Conservation (phyloP, 2,329 filamentous ascomycete species). For the Neofusicoccum laricinum region DNA sequence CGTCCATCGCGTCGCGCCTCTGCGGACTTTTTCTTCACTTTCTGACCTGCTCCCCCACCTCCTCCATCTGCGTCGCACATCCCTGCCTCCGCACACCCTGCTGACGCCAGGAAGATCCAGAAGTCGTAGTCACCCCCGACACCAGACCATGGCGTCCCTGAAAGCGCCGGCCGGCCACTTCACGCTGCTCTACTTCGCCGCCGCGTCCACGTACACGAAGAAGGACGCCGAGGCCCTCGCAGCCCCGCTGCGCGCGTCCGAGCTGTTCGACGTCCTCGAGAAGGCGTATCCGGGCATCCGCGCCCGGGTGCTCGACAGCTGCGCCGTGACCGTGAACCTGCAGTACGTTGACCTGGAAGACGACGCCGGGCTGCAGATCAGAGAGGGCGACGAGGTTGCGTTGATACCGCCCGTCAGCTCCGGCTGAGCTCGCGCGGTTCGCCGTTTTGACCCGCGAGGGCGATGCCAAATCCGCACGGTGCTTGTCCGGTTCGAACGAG, state of each 20-base stretch:
- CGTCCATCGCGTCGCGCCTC: slow-evolving; percentile 23
- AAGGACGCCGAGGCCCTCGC: slow-evolving; percentile 63
- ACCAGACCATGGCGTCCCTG: slow-evolving; percentile 34
- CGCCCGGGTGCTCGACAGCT: slow-evolving; percentile 66
- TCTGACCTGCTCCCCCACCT: slow-evolving; percentile 25
- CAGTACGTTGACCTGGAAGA: slow-evolving; percentile 73
- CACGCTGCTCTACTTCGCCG: slow-evolving; percentile 78
- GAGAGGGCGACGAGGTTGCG: slow-evolving; percentile 77
- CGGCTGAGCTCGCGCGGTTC: slow-evolving; percentile 50
- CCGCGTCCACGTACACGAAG: slow-evolving; percentile 67
- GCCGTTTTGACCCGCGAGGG: no score
- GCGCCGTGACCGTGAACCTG: slow-evolving; percentile 75
- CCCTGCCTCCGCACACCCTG: background rate
- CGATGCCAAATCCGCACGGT: no score
- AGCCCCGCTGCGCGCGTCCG: slow-evolving; percentile 61
- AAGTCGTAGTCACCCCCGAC: background rate
- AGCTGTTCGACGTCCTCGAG: slow-evolving; percentile 68
- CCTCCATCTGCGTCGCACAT: background rate
- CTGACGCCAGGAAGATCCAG: background rate
- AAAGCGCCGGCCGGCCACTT: slow-evolving; percentile 65
- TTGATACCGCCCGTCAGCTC: slow-evolving; percentile 88
- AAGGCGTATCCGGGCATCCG: slow-evolving; percentile 67
- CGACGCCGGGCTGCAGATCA: slow-evolving; percentile 53
- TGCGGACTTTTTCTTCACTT: slow-evolving; percentile 31
- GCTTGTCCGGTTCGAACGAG: no score